Conservation (phyloP, 805 yeast genomes). For the Saturnispora besseyi region DNA sequence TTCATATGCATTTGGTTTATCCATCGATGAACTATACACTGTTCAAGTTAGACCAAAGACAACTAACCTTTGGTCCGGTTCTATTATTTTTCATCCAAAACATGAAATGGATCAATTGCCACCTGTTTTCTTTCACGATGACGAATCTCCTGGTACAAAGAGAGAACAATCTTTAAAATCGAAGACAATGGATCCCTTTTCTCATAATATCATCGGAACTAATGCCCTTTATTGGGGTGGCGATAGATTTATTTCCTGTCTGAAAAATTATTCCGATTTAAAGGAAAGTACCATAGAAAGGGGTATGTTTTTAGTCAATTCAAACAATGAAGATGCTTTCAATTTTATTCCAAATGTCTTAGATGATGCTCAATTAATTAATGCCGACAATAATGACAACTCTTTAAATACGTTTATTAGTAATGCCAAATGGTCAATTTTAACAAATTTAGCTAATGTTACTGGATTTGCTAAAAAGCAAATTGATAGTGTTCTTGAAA, state of each 20-base stretch:
- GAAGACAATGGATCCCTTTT: conserved; percentile 68
- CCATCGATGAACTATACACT: conserved; percentile 56
- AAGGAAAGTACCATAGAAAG: conserved; percentile 66
- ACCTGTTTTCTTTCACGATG: conserved; percentile 86
- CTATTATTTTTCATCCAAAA: conserved; percentile 63
- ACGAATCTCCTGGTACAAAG: conserved; percentile 68
- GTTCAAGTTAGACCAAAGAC: conserved; percentile 80
- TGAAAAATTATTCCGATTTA: conserved; percentile 48
- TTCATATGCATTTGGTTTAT: conserved; percentile 62
- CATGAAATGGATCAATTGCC: conserved; percentile 59
- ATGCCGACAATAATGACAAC: conserved; percentile 26
- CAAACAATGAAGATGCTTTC: conserved; percentile 55
- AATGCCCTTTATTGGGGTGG: conserved; percentile 85
- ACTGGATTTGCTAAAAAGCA: conserved; percentile 57
- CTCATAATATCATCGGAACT: conserved; percentile 35
- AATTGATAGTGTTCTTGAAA: conserved; percentile 42
- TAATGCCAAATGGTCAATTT: conserved; percentile 76
- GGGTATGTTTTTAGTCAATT: conserved; percentile 68
- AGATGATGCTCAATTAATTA: conserved; percentile 18
- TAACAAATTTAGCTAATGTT: conserved; percentile 76
- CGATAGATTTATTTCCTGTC: conserved; percentile 51
- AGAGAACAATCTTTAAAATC: conserved; percentile 50
- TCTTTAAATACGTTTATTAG: conserved; percentile 42
- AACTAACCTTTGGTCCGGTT: conserved; percentile 87
- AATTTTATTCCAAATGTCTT: conserved; percentile 44